Conservation (phyloP, 192 early-diverging fungal genomes). For the Cladochytrium replicatum region DNA sequence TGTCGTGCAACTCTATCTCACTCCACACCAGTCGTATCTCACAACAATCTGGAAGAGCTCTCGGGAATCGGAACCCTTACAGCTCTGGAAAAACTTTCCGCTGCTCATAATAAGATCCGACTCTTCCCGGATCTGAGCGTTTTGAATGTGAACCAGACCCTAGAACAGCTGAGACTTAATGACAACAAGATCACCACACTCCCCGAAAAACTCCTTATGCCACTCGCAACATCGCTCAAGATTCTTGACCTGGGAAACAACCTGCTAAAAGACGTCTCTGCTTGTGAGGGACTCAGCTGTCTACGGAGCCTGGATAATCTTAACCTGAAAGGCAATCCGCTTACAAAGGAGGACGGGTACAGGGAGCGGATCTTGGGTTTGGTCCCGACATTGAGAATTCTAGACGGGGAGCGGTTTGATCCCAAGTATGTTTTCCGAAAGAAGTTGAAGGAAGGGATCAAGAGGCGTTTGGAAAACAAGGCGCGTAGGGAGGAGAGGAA, state of each 20-base stretch:
- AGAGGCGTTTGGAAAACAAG: constrained; percentile 37
- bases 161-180: constrained; percentile 66
- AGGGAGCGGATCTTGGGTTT: constrained; percentile 39
- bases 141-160: constrained; percentile 11
- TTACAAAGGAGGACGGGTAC: constrained; percentile 25
- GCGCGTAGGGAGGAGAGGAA: constrained; percentile 31
- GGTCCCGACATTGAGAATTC: constrained; percentile 52
- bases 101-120: constrained; percentile 60
- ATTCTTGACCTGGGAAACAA: constrained; percentile 65
- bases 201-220: constrained; percentile 39
- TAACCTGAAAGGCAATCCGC: constrained; percentile 61
- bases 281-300: constrained; percentile 25
- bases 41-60: constrained; percentile 56
- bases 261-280: constrained; percentile 34
- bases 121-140: constrained; percentile 56
- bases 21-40: constrained; percentile 54
- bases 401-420: constrained; percentile 71
- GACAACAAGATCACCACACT: constrained; percentile 57
- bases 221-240: constrained; percentile 22
- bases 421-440: constrained; percentile 54
- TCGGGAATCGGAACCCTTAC: constrained; percentile 43
- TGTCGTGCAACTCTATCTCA: constrained; percentile 1
- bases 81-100: constrained; percentile 65
- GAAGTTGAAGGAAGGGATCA: constrained; percentile 42
- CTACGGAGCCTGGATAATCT: constrained; percentile 49